Base-by-base conservation (phyloP, 345 rosid species). In the Bruguiera sexangula region DNA sequence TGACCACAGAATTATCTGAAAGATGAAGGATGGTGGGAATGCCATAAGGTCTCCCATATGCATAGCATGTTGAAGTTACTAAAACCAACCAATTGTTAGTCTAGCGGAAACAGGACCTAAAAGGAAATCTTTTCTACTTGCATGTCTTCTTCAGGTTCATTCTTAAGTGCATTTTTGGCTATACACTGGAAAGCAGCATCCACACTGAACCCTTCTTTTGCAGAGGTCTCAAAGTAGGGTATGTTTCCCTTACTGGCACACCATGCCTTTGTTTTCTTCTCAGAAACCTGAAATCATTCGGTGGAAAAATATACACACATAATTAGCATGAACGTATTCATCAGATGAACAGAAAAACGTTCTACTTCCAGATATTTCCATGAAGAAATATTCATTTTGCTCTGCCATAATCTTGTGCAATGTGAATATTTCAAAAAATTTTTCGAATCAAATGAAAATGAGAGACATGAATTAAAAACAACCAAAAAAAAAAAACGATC, bases 211-310 rank as follows among this genome's bases (percentile, higher is more conserved):
- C 98, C 98, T 83, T 92, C 98, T 74, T 90, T 90, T 0, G 98
- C 97, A 1, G 97, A 90, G 29, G 98, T 93, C 80, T 93, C 97
- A 62, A 90, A 93, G 75, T 93, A 90, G 54, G 96, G 95, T 58
- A 93, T 90, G 81, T 86, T 90, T 63, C 96, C 96, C 80, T 86
- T 93, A 11, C 96, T 86, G 19, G 97, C 93, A 83, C 96, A 90
- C 93, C 98, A 90, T 37, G 97, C 96, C 82, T 88, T 90, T 1
- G 92, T 93, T 73, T 90, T 93, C 73, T 93, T 93, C 87, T 90
- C 96, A 32, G 93, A 90, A 43, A 90, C 96, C 98, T 93, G 57
- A 36, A 74, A 34, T 31, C 32, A 68, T 29, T 29, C 6, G 39
- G 57, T 39, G 43, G 6, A 58, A 62, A 27, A 68, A 70, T 36